Evolutionary conservation across 257 asterid species (phyloP).

Genomic region (Dorcoceras hygrometricum): DNA sequence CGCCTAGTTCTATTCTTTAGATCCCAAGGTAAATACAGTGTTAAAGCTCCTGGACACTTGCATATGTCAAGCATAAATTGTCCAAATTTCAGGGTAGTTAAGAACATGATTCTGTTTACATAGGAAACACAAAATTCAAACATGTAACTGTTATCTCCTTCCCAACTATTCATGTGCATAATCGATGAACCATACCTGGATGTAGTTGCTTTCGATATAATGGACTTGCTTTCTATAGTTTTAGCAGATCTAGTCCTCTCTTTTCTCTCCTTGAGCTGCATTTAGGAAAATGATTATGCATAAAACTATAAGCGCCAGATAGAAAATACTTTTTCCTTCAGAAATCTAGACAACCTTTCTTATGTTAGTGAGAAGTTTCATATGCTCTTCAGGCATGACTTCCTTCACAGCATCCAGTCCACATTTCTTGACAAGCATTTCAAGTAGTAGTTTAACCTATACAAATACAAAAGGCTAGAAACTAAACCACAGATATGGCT

Average conservation of each 20-base stretch:
- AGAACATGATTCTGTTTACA: not conserved
- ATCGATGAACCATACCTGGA: conserved; percentile 55
- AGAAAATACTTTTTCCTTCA: not conserved
- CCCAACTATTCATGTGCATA: conserved; percentile 14
- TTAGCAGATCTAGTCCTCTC: conserved; percentile 55
- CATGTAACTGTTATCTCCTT: not conserved
- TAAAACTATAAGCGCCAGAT: not conserved
- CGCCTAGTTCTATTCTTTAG: not conserved
- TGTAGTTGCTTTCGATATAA: conserved; percentile 73
- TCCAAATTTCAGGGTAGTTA: not conserved
- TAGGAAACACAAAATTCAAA: conserved; percentile 4
- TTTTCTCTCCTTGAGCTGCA: conserved; percentile 78
- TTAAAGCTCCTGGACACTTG: not conserved
- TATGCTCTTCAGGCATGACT: conserved; percentile 95
- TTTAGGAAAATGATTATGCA: conserved; percentile 15
- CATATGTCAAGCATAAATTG: not conserved
- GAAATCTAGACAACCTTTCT: conserved; percentile 59
- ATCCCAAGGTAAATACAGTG: not conserved
- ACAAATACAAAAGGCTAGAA: conserved; percentile 18
- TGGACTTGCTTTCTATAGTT: conserved; percentile 55
- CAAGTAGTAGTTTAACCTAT: conserved; percentile 83
- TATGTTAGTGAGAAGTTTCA: conserved; percentile 87
- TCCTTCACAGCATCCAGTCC: conserved; percentile 85
- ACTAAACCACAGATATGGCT: not conserved
- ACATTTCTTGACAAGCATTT: conserved; percentile 94